phyloP scores from a whole-genome alignment of 2,329 filamentous ascomycete species.

The Colletotrichum tropicicola region DNA sequence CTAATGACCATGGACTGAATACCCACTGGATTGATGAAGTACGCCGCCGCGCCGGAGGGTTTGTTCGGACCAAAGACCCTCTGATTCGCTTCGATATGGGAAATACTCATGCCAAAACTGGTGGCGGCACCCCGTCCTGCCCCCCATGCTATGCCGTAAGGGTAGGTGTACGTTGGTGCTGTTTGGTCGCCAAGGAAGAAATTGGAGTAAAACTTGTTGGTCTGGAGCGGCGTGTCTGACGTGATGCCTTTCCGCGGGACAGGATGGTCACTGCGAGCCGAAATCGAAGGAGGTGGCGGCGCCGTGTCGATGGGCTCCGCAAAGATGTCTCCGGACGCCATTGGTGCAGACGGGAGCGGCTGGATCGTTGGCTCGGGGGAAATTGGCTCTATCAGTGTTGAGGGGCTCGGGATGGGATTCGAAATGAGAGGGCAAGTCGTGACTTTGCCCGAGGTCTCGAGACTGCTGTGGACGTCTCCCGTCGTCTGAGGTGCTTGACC shows the following conservation, averaged over 20 bases:
- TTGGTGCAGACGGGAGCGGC: conserved; percentile 26
- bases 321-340: conserved; percentile 60
- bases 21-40: conserved; percentile 83
- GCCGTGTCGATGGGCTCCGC: conserved; percentile 60
- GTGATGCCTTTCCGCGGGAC: conserved; percentile 62
- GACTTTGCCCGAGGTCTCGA: conserved; percentile 32
- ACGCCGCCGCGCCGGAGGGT: conserved; percentile 67
- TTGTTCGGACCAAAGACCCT: conserved; percentile 71
- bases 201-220: conserved; percentile 86
- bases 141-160: conserved; percentile 75
- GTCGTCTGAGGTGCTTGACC: conserved; percentile 41
- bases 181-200: conserved; percentile 80
- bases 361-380: background rate
- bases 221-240: conserved; percentile 64
- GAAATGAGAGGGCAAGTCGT: conserved; percentile 38
- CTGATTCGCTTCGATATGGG: conserved; percentile 75
- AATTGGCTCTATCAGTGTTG: conserved; percentile 39
- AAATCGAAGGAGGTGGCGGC: conserved; percentile 58
- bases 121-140: conserved; percentile 68
- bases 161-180: conserved; percentile 77
- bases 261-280: conserved; percentile 63
- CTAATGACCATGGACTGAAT: conserved; percentile 85
- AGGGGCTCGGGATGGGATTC: conserved; percentile 45
- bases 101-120: conserved; percentile 82
- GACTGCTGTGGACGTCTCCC: conserved; percentile 37